phyloP scores from a whole-genome alignment of 805 yeast genomes.

The Candida adriatica region DNA sequence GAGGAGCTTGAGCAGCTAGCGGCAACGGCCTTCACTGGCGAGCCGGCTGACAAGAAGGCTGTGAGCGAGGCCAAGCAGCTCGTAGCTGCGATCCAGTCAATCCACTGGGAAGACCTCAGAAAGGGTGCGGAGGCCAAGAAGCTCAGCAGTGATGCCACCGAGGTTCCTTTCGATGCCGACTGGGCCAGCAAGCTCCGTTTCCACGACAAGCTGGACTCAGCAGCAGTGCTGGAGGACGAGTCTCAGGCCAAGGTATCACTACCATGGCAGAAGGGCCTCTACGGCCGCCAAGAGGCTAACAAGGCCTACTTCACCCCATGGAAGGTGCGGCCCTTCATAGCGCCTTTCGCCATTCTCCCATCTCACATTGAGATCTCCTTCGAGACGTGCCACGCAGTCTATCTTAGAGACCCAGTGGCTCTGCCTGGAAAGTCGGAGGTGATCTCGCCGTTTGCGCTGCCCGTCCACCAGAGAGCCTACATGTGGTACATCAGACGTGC shows the following conservation, averaged over 20 bases:
- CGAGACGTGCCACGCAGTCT: conserved; percentile 92
- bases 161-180: conserved; percentile 37
- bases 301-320: conserved; percentile 94
- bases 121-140: conserved; percentile 26
- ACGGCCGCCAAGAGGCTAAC: conserved; percentile 69
- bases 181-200: conserved; percentile 43
- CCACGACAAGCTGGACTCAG: conserved; percentile 38
- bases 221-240: conserved; percentile 45
- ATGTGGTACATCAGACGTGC: conserved; percentile 86
- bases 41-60: conserved; percentile 26
- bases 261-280: conserved; percentile 79
- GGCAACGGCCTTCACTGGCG: conserved; percentile 10
- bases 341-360: conserved; percentile 89
- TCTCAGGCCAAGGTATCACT: conserved; percentile 44
- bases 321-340: conserved; percentile 89
- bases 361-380: conserved; percentile 88
- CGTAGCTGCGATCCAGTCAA: conserved; percentile 17
- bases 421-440: conserved; percentile 97
- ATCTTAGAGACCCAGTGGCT: conserved; percentile 93
- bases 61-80: conserved; percentile 24
- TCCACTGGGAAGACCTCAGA: conserved; percentile 24
- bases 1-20: conserved; percentile 9
- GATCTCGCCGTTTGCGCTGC: conserved; percentile 77
- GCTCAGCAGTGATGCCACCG: conserved; percentile 17
- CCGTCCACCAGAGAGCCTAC: conserved; percentile 87